These are phyloP conservation scores for Knoxdaviesia proteae DNA, from an alignment of 2,329 filamentous ascomycete genomes.

Conservation along the genomic window DNA sequence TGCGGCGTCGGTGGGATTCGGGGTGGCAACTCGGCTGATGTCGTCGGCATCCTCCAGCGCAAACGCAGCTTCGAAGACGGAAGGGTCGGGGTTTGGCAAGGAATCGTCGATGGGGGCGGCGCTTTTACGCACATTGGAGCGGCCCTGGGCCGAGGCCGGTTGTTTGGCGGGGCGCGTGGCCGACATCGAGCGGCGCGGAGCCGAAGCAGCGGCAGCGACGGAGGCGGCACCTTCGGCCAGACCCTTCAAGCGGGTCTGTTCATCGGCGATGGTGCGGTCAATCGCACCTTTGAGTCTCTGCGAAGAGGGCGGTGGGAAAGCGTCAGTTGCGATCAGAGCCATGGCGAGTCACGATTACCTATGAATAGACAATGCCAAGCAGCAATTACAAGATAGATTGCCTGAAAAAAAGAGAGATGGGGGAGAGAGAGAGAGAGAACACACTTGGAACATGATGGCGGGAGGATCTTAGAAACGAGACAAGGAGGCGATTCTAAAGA, in stretches of 20 bases:
- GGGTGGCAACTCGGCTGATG: conserved; percentile 39
- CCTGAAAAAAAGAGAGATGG: no score
- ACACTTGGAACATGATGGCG: conserved; percentile 14
- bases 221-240: conserved; percentile 22
- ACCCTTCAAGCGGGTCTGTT: conserved; percentile 59
- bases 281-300: conserved; percentile 71
- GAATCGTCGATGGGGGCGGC: conserved; percentile 14
- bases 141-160: conserved; percentile 5
- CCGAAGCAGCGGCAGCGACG: conserved; percentile 15
- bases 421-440: conserved; percentile 4
- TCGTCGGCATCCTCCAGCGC: conserved; percentile 68
- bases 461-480: neutral
- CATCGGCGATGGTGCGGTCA: conserved; percentile 73
- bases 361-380: neutral
- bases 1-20: conserved; percentile 17
- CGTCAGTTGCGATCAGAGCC: no score
- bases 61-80: conserved; percentile 73
- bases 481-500: no score
- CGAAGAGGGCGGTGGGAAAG: neutral
- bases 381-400: neutral
- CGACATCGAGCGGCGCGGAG: conserved; percentile 16
- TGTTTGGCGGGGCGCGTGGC: conserved; percentile 7
- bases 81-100: conserved; percentile 49
- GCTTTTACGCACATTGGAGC: conserved; percentile 16
- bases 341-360: neutral